These are phyloP conservation scores for Flaveria brownii DNA, from an alignment of 129 eudicot genomes.

Conservation along the genomic window DNA sequence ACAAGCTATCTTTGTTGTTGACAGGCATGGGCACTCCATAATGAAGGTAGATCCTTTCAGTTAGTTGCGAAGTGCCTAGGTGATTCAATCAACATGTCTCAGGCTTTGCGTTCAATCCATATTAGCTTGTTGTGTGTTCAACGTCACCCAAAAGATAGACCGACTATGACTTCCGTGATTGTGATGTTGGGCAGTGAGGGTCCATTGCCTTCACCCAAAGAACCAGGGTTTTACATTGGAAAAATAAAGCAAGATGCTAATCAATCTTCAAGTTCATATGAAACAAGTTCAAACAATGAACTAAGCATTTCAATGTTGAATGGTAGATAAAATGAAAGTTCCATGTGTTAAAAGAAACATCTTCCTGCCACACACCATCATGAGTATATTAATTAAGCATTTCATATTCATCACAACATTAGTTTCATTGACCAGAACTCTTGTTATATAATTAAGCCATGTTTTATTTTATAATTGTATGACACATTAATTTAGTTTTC, in stretches of 20 bases:
- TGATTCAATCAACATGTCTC: slow-evolving; percentile 17
- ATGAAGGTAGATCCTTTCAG: slow-evolving; percentile 37
- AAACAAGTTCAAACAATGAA: slow-evolving; percentile 34
- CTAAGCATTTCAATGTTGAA: slow-evolving; percentile 32
- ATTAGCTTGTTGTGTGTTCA: slow-evolving; percentile 50
- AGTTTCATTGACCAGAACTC: too few relatives aligned
- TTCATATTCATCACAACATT: too few relatives aligned
- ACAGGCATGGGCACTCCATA: slow-evolving; percentile 47
- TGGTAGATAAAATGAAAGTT: slow-evolving; percentile 19
- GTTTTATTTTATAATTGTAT: too few relatives aligned
- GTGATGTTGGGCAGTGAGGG: slow-evolving; percentile 38
- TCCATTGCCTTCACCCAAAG: slow-evolving; percentile 36
- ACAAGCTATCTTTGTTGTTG: not conserved
- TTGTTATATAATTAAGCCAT: too few relatives aligned
- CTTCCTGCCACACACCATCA: too few relatives aligned
- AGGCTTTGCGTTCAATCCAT: slow-evolving; percentile 36
- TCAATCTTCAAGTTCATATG: slow-evolving; percentile 26
- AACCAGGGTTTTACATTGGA: slow-evolving; percentile 41
- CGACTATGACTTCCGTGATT: slow-evolving; percentile 37
- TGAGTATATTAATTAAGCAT: too few relatives aligned
- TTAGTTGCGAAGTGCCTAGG: slow-evolving; percentile 26
- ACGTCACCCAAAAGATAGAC: slow-evolving; percentile 46
- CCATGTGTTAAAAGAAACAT: not conserved
- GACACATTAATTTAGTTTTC: too few relatives aligned
- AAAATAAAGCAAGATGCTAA: slow-evolving; percentile 11